Conservation (phyloP, 2,329 filamentous ascomycete species). For the Phialophora macrospora region DNA sequence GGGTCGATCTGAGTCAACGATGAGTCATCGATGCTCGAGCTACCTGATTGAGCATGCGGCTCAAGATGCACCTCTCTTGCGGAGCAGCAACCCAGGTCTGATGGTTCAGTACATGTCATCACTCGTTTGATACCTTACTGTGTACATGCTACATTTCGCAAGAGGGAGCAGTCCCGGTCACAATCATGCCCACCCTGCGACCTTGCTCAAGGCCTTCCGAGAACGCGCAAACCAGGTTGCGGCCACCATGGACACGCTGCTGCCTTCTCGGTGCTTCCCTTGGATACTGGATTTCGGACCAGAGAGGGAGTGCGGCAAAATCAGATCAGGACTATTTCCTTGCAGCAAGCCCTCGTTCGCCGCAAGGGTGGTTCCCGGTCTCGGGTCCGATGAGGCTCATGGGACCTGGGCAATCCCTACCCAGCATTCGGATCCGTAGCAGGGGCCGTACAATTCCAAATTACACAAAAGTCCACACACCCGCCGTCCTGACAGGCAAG, state of each 20-base stretch:
- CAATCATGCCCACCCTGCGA: background rate
- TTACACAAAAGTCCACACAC: too few relatives aligned
- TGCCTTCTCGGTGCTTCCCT: background rate
- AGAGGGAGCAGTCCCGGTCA: background rate
- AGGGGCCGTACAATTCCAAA: too few relatives aligned
- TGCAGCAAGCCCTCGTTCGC: too few relatives aligned
- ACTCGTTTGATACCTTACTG: background rate
- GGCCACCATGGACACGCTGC: too few relatives aligned
- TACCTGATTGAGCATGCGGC: background rate
- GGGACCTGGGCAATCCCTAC: too few relatives aligned
- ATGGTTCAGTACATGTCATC: background rate
- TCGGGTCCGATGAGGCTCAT: too few relatives aligned
- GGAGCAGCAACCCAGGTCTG: background rate
- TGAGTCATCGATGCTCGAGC: background rate
- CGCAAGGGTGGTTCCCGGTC: too few relatives aligned
- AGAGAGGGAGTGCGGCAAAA: background rate
- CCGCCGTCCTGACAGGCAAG: too few relatives aligned
- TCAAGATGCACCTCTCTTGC: background rate
- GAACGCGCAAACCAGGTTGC: background rate
- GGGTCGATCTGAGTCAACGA: background rate
- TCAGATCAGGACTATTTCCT: background rate
- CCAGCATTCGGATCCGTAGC: too few relatives aligned
- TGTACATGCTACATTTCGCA: too few relatives aligned
- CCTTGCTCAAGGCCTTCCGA: background rate
- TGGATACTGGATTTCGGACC: background rate